These are phyloP conservation scores for Neofusicoccum cordaticola DNA, from an alignment of 2,329 filamentous ascomycete species.

Conservation along the genomic window DNA sequence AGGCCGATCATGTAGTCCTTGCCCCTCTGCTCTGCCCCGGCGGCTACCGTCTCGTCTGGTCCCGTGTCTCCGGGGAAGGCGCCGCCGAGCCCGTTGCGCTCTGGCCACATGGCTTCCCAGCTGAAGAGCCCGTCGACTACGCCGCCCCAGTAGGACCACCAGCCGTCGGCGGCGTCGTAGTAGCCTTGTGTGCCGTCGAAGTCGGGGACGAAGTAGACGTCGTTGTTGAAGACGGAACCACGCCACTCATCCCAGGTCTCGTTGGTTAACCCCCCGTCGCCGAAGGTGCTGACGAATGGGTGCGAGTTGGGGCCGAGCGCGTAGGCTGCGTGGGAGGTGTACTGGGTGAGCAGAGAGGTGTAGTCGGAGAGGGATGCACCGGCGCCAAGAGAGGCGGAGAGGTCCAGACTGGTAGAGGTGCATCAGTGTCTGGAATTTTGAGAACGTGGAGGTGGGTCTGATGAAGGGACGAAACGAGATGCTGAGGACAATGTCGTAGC, in stretches of 20 bases:
- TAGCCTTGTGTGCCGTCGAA: conserved; percentile 28
- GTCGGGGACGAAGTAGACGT: conserved; percentile 35
- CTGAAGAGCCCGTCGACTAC: conserved; percentile 37
- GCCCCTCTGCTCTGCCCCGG: conserved; percentile 23
- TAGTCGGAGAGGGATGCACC: not conserved
- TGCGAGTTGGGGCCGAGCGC: conserved; percentile 21
- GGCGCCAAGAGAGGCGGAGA: not conserved
- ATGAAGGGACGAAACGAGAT: not conserved
- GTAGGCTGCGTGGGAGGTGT: not conserved
- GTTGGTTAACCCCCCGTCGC: conserved; percentile 23
- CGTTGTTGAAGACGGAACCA: not conserved
- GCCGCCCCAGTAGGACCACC: conserved; percentile 31
- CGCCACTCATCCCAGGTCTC: conserved; percentile 29
- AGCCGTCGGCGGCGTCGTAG: conserved; percentile 28
- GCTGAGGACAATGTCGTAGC: not conserved
- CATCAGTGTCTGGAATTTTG: not conserved
- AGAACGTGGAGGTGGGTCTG: not conserved
- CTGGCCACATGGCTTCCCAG: conserved; percentile 40
- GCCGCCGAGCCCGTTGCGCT: conserved; percentile 18
- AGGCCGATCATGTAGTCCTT: conserved; percentile 36
- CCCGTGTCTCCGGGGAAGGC: conserved; percentile 26
- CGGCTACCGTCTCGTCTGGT: conserved; percentile 24
- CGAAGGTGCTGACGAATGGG: conserved; percentile 34
- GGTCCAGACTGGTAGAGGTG: not conserved
- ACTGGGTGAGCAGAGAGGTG: not conserved